A percentile compares a stretch with the other conserved stretches of the same genome.
These are phyloP conservation scores for Thamnidium elegans DNA, from an alignment of 192 early-diverging fungal genomes.

Conservation along the genomic window DNA sequence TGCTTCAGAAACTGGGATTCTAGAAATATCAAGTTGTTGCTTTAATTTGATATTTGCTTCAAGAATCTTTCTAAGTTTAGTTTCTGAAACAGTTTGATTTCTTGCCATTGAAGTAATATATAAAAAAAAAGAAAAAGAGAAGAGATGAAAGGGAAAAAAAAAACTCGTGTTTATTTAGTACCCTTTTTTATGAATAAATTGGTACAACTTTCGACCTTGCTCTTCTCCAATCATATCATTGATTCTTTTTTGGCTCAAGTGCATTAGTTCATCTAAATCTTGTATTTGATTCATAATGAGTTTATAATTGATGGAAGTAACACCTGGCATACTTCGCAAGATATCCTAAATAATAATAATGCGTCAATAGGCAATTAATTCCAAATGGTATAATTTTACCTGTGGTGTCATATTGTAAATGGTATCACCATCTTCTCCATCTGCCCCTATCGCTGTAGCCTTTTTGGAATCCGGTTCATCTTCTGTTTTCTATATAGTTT, in stretches of 20 bases:
- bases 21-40: slow-evolving; percentile 73
- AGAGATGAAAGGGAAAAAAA: not conserved
- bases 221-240: slow-evolving; percentile 60
- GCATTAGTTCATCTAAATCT: slow-evolving; percentile 63
- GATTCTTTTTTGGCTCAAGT: slow-evolving; percentile 45
- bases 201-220: slow-evolving; percentile 53
- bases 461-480: slow-evolving; percentile 70
- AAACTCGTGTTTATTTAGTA: slow-evolving; percentile 1
- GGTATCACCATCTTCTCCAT: slow-evolving; percentile 62
- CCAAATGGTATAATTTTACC: slow-evolving; percentile 20
- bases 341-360: slow-evolving; percentile 50
- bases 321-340: slow-evolving; percentile 82
- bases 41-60: slow-evolving; percentile 70
- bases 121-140: not conserved
- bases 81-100: slow-evolving; percentile 48
- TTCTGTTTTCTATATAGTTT: slow-evolving; percentile 55
- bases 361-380: not conserved
- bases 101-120: slow-evolving; percentile 10
- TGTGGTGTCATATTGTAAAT: slow-evolving; percentile 68
- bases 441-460: slow-evolving; percentile 71
- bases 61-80: slow-evolving; percentile 66
- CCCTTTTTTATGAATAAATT: slow-evolving; percentile 58
- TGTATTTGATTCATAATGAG: slow-evolving; percentile 64
- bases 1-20: slow-evolving; percentile 73
- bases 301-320: slow-evolving; percentile 79